Conservation (phyloP, 768 basidiomycete species). For the Suillus bovinus region DNA sequence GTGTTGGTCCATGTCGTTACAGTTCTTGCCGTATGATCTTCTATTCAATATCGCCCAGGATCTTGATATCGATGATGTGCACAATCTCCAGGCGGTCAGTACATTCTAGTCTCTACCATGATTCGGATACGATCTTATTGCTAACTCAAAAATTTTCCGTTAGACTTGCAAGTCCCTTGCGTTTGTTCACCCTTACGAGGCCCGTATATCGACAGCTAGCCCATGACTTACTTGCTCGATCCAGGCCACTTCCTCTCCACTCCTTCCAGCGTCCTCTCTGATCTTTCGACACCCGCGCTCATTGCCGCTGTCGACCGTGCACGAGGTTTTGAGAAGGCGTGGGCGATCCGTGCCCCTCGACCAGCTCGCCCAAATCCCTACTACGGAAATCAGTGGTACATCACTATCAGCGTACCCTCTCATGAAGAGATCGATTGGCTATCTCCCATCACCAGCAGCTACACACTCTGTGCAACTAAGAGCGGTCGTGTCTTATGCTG, state of each 20-base stretch:
- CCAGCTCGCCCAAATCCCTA: conserved; percentile 37
- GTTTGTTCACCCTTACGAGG: conserved; percentile 61
- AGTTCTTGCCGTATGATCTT: conserved; percentile 66
- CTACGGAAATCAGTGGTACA: conserved; percentile 53
- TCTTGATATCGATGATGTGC: conserved; percentile 61
- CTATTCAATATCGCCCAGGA: conserved; percentile 66
- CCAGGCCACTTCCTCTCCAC: conserved; percentile 66
- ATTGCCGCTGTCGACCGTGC: conserved; percentile 66
- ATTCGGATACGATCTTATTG: background rate
- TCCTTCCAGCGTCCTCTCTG: conserved; percentile 69
- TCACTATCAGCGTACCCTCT: conserved; percentile 64
- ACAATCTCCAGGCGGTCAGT: conserved; percentile 62
- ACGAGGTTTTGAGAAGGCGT: conserved; percentile 57
- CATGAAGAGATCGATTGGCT: conserved; percentile 75
- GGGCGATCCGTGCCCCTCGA: conserved; percentile 58
- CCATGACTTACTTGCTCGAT: conserved; percentile 58
- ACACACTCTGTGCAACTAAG: conserved; percentile 77
- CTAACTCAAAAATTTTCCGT: background rate
- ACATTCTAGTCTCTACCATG: conserved; percentile 5
- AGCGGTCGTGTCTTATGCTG: conserved; percentile 76
- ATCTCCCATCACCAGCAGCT: conserved; percentile 73
- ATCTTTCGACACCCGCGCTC: conserved; percentile 62
- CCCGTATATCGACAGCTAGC: conserved; percentile 71
- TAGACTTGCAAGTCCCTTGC: conserved; percentile 66
- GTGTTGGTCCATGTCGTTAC: conserved; percentile 30